Base-by-base conservation (phyloP, 106 monocot genomes). In the Vanilla planifolia region DNA sequence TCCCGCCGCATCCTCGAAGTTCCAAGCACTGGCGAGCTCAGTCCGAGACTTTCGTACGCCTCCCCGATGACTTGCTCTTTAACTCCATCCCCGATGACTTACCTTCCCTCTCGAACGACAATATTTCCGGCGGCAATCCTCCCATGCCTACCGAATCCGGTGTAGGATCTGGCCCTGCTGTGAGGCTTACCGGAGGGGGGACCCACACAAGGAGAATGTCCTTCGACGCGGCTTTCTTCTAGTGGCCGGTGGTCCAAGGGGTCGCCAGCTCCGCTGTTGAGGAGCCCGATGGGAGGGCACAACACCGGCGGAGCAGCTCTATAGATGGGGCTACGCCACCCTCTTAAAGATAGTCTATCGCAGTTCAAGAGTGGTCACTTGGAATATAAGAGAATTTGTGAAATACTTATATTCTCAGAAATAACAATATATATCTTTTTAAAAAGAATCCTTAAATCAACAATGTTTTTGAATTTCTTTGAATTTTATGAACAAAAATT, bases 191-290 rank as follows among this genome's bases (percentile, higher is more conserved):
- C 15, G 40, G 44, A 9, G 63, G 62, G 8, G 43, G 44, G 55
- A 67, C 70, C 55, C 53, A 53, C 53, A 37, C 48, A 41, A 71
- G 93, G 82, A 93, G 93, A 69, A 63, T 93, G 19, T 93, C 93
- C 15, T 65, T 89, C 27, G 94, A 95, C 43, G 80, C 89, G 10
- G 94, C 89, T 35, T 86, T 95, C 73, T 86, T 84, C 63, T 89
- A 95, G 37, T 27, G 53, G 16, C 6, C 32, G 53, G 75, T 59
- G 9, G 63, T 43, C 33, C 39, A 59, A 37, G 52, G 43, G 10
- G 29, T 19, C 27, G 59, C 51, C 8, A 33, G 57, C 19, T 21
- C 55, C 2, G 61, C 61, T 6, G 50, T 57, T 10, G 25, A 11
- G 9, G 16, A 8, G 11, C 20, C 21, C 25, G 50, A 50, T 10